Evolutionary conservation across 2,329 filamentous ascomycete species (phyloP).

Genomic region (Boeremia exigua): DNA sequence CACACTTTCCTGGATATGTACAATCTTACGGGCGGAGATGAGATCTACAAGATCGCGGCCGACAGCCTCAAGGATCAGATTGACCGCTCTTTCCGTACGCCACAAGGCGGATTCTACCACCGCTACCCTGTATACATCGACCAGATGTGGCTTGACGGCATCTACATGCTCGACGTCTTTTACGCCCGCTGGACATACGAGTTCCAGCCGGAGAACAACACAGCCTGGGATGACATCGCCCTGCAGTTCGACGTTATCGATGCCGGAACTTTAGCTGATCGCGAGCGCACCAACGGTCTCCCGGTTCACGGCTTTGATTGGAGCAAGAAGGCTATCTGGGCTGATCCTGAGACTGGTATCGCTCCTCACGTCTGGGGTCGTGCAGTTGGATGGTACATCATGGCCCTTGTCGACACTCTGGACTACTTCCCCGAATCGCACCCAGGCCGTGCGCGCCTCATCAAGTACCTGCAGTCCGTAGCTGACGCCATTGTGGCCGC

Average conservation of each 20-base stretch:
- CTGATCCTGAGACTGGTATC: conserved; percentile 56
- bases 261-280: conserved; percentile 48
- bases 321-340: conserved; percentile 57
- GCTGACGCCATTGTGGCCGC: conserved; percentile 47
- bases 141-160: conserved; percentile 63
- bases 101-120: conserved; percentile 60
- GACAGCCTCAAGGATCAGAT: conserved; percentile 53
- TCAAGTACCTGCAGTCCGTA: conserved; percentile 21
- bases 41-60: conserved; percentile 56
- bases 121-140: conserved; percentile 52
- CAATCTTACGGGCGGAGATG: conserved; percentile 33
- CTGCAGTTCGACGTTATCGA: conserved; percentile 27
- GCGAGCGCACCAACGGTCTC: conserved; percentile 50
- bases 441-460: conserved; percentile 33
- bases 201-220: conserved; percentile 36
- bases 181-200: conserved; percentile 34
- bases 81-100: conserved; percentile 55
- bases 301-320: conserved; percentile 63
- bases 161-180: conserved; percentile 39
- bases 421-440: conserved; percentile 35
- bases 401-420: conserved; percentile 58
- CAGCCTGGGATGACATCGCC: conserved; percentile 48
- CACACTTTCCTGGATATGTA: conserved; percentile 54
- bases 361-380: conserved; percentile 61
- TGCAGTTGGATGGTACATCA: conserved; percentile 60